These are phyloP conservation scores for Cenchrus fungigraminus DNA, from an alignment of 176 grass and related monocot species.

Conservation along the genomic window DNA sequence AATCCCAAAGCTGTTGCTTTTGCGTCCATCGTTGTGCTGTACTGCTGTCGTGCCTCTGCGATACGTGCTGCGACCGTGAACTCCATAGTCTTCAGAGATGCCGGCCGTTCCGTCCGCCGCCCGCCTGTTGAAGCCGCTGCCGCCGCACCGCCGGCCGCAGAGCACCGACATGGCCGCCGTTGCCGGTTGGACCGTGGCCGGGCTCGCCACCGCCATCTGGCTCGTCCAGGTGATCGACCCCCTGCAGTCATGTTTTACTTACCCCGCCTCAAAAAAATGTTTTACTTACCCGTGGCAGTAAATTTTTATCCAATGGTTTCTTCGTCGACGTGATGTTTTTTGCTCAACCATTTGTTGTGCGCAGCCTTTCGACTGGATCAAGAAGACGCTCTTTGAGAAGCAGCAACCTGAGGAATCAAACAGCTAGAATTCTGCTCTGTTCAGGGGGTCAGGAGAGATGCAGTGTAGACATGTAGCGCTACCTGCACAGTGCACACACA, in stretches of 20 bases:
- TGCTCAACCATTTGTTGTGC: neutral
- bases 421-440: neutral
- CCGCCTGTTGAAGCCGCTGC: constrained; percentile 42
- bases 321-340: neutral
- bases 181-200: constrained; percentile 44
- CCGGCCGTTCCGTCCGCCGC: neutral
- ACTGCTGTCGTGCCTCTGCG: neutral
- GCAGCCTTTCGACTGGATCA: constrained; percentile 61
- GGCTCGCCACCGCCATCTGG: constrained; percentile 44
- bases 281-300: too few relatives aligned
- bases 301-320: neutral
- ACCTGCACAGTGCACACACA: neutral
- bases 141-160: constrained; percentile 40
- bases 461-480: neutral
- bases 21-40: neutral
- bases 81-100: neutral
- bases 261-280: too few relatives aligned
- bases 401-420: constrained; percentile 40
- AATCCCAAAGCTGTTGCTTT: neutral
- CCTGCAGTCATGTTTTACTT: too few relatives aligned
- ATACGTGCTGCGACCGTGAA: neutral
- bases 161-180: constrained; percentile 38
- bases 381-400: constrained; percentile 52
- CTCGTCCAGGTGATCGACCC: constrained; percentile 45
- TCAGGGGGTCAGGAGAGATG: too few relatives aligned